A percentile compares a stretch with the other conserved stretches of the same genome.
These are phyloP conservation scores for Cercospora nicotianae DNA, from an alignment of 2,329 filamentous ascomycete genomes.

Conservation along the genomic window DNA sequence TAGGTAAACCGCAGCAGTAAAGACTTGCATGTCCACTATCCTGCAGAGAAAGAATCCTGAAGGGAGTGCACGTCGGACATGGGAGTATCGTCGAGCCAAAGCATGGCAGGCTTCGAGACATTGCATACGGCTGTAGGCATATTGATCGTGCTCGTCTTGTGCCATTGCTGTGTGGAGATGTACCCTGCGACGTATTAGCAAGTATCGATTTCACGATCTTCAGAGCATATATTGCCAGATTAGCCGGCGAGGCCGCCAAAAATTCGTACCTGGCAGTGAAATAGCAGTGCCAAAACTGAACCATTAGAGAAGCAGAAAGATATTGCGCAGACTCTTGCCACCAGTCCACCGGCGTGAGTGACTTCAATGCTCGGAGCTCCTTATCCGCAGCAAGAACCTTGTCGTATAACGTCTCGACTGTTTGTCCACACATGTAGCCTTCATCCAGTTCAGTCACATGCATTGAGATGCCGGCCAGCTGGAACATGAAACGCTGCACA, in stretches of 20 bases:
- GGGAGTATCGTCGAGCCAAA: conserved; percentile 27
- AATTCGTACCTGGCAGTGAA: conserved; percentile 21
- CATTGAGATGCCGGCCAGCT: conserved; percentile 32
- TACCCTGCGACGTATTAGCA: conserved; percentile 11
- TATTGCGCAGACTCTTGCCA: conserved; percentile 14
- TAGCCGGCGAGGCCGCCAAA: no score
- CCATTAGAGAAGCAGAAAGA: conserved; percentile 23
- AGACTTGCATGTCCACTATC: conserved; percentile 34
- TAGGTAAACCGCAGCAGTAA: conserved; percentile 32
- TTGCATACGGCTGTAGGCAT: conserved; percentile 30
- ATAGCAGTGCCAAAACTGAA: conserved; percentile 35
- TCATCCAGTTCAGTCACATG: conserved; percentile 33
- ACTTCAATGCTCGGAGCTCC: conserved; percentile 31
- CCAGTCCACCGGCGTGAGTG: conserved; percentile 26
- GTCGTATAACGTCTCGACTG: conserved; percentile 27
- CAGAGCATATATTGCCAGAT: background rate
- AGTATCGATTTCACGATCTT: background rate
- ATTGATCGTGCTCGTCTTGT: conserved; percentile 29
- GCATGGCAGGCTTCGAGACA: conserved; percentile 31
- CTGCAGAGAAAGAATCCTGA: conserved; percentile 33
- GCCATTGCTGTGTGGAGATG: conserved; percentile 33
- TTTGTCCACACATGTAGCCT: conserved; percentile 19
- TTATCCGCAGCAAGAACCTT: conserved; percentile 24
- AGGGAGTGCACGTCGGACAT: conserved; percentile 26
- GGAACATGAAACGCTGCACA: conserved; percentile 31